Conservation (phyloP, 169 alveolate genomes). For the Plasmodium knowlesi region DNA sequence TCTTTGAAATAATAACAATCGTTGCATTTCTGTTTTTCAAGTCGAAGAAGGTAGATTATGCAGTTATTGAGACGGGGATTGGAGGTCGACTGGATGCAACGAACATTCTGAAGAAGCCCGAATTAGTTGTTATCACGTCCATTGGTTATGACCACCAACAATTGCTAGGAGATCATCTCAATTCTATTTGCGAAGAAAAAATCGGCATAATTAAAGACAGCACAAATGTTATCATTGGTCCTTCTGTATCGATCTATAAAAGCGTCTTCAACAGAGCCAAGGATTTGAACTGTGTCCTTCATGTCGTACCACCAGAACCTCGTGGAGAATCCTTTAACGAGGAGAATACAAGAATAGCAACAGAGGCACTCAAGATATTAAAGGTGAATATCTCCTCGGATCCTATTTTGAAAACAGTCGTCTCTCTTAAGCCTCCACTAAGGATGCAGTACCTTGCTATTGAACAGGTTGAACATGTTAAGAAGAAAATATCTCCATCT, state of each 20-base stretch:
- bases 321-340: slow-evolving; percentile 76
- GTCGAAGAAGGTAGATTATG: slow-evolving; percentile 87
- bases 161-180: slow-evolving; percentile 90
- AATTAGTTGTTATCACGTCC: slow-evolving; percentile 88
- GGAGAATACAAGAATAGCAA: slow-evolving; percentile 81
- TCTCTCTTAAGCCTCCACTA: slow-evolving; percentile 74
- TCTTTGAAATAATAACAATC: slow-evolving; percentile 81
- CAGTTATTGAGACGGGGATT: slow-evolving; percentile 92
- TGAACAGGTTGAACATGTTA: slow-evolving; percentile 29
- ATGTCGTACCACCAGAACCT: slow-evolving; percentile 45
- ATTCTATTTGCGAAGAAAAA: slow-evolving; percentile 89
- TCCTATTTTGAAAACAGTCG: slow-evolving; percentile 35
- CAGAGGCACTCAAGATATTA: slow-evolving; percentile 57
- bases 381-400: slow-evolving; percentile 16
- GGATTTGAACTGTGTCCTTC: slow-evolving; percentile 41
- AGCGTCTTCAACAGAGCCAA: slow-evolving; percentile 75
- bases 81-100: slow-evolving; percentile 94
- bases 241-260: slow-evolving; percentile 80
- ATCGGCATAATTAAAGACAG: slow-evolving; percentile 91
- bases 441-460: slow-evolving; percentile 82
- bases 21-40: slow-evolving; percentile 83
- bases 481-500: background rate
- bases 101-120: slow-evolving; percentile 87
- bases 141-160: slow-evolving; percentile 92
- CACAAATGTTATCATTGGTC: slow-evolving; percentile 89